These are phyloP conservation scores for Penicillium psychrosexuale DNA, from an alignment of 2,329 filamentous ascomycete species.

Conservation along the genomic window DNA sequence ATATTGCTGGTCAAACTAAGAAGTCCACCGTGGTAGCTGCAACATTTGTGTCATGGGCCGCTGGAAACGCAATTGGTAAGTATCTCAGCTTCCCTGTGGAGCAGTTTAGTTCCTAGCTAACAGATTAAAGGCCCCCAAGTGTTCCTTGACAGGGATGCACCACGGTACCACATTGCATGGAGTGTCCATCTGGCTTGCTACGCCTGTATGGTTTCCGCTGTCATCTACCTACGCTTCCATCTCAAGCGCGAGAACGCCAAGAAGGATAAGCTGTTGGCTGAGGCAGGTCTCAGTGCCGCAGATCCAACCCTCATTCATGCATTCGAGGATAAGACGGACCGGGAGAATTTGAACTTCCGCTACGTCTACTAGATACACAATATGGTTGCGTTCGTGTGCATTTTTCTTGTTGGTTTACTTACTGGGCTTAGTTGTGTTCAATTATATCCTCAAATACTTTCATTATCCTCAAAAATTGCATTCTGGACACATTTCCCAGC, in stretches of 20 bases:
- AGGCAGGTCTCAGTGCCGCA: slow-evolving; percentile 42
- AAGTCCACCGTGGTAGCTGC: slow-evolving; percentile 65
- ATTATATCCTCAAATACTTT: background rate
- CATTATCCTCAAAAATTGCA: background rate
- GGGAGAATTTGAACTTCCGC: slow-evolving; percentile 59
- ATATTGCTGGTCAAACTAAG: slow-evolving; percentile 71
- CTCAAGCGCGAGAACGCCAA: slow-evolving; percentile 52
- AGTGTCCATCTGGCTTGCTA: slow-evolving; percentile 69
- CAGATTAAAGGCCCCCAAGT: slow-evolving; percentile 55
- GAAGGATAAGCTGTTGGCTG: slow-evolving; percentile 50
- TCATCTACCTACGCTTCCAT: slow-evolving; percentile 1
- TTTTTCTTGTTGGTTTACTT: background rate
- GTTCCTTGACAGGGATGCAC: slow-evolving; percentile 59
- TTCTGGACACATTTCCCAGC: no score
- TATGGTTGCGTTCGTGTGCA: background rate
- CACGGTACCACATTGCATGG: slow-evolving; percentile 67
- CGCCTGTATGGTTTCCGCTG: slow-evolving; percentile 51
- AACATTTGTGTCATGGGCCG: slow-evolving; percentile 68
- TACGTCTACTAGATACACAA: slow-evolving; percentile 49
- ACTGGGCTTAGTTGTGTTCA: background rate
- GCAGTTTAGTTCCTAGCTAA: background rate
- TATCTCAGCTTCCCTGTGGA: background rate
- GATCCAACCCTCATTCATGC: slow-evolving; percentile 50
- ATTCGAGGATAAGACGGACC: slow-evolving; percentile 63
- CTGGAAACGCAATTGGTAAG: slow-evolving; percentile 63